These are phyloP conservation scores for Fusarium nisikadoi DNA, from an alignment of 2,329 filamentous ascomycete species.

Conservation along the genomic window DNA sequence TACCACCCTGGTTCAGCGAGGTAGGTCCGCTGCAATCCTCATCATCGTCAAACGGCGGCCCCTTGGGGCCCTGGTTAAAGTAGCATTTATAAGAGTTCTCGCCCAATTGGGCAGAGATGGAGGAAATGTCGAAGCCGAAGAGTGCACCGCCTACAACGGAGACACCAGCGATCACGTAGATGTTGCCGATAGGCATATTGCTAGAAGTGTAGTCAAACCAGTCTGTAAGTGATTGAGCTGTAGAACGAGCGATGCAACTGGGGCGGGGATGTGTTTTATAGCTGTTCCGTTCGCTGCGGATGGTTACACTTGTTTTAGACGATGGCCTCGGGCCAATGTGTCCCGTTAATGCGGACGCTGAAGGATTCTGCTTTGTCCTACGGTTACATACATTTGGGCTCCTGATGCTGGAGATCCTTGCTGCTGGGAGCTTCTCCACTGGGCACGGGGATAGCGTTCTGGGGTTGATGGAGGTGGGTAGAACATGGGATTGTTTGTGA, in stretches of 20 bases:
- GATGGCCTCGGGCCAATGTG: not conserved
- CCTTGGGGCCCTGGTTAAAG: conserved; percentile 51
- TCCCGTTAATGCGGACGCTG: conserved; percentile 10
- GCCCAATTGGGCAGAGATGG: conserved; percentile 41
- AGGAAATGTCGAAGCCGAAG: conserved; percentile 43
- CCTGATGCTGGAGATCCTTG: conserved; percentile 29
- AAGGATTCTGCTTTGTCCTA: not conserved
- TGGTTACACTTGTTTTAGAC: not conserved
- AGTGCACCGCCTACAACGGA: conserved; percentile 41
- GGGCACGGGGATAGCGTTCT: conserved; percentile 16
- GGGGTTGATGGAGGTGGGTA: conserved; percentile 16
- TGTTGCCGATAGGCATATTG: conserved; percentile 40
- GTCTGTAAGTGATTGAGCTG: not conserved
- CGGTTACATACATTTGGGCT: conserved; percentile 2
- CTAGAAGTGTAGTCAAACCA: not conserved
- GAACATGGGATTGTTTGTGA: not conserved
- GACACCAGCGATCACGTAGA: conserved; percentile 41
- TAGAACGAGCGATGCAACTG: not conserved
- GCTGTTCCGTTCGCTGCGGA: not conserved
- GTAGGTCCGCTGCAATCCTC: conserved; percentile 49
- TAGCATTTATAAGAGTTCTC: conserved; percentile 53
- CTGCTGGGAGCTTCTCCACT: conserved; percentile 4
- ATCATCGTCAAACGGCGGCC: conserved; percentile 46
- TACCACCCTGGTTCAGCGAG: conserved; percentile 60
- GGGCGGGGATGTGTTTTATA: conserved; percentile 17